Evolutionary conservation across 305 asterid species (phyloP).

Genomic region (Fraxinus platypoda): DNA sequence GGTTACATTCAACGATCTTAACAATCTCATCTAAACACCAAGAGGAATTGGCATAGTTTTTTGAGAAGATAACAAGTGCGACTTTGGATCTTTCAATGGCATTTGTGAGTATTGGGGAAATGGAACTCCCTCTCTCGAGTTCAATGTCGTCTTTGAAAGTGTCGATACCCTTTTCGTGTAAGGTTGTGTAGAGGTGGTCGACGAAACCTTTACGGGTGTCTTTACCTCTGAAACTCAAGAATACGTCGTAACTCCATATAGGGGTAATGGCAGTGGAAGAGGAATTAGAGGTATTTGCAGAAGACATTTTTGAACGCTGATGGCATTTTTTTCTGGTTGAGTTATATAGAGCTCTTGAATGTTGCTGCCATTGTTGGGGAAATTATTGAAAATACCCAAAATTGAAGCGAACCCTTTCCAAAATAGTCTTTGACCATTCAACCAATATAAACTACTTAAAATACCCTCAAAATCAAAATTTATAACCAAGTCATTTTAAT

Average conservation of each 20-base stretch:
- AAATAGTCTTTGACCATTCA: too few species aligned
- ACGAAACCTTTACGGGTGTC: conserved; percentile 12
- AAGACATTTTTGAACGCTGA: not conserved
- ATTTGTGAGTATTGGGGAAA: not conserved
- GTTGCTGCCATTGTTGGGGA: too few species aligned
- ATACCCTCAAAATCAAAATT: too few species aligned
- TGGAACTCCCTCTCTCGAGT: conserved; percentile 1
- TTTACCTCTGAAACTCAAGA: conserved; percentile 11
- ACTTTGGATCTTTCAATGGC: conserved; percentile 3
- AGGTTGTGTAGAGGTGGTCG: conserved; percentile 5
- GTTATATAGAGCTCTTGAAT: not conserved
- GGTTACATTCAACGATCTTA: conserved; percentile 1
- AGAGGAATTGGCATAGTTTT: conserved; percentile 15
- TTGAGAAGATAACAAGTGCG: conserved; percentile 16
- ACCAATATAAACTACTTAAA: too few species aligned
- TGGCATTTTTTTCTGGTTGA: not conserved
- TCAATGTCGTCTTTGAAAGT: conserved; percentile 8
- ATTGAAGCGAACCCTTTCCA: too few species aligned
- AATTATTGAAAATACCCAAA: too few species aligned
- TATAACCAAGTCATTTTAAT: too few species aligned
- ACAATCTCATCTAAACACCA: conserved; percentile 16
- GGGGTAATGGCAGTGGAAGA: not conserved
- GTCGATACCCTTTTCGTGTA: conserved; percentile 10
- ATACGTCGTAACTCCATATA: not conserved
- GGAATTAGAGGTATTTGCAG: not conserved